Conservation (phyloP, 805 yeast genomes). For the Hanseniaspora vineae region DNA sequence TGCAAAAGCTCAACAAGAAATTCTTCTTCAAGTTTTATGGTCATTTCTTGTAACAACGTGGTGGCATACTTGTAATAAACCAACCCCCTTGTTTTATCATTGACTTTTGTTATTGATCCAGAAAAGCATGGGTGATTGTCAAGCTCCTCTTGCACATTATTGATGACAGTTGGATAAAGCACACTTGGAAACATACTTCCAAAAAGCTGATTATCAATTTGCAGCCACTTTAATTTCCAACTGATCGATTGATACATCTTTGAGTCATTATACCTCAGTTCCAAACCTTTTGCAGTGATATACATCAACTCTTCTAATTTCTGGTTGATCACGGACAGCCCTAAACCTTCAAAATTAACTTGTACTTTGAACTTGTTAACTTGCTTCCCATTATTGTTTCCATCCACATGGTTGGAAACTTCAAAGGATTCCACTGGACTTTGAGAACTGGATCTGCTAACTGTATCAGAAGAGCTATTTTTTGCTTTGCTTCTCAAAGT, state of each 20-base stretch:
- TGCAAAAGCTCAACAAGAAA: constrained; percentile 73
- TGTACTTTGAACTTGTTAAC: constrained; percentile 23
- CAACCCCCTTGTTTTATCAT: constrained; percentile 86
- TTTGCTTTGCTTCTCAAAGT: constrained; percentile 26
- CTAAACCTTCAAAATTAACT: constrained; percentile 70
- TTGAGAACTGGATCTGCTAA: not conserved
- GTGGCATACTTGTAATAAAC: constrained; percentile 87
- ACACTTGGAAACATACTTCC: constrained; percentile 84
- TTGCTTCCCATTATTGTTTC: constrained; percentile 32
- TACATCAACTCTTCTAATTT: constrained; percentile 70
- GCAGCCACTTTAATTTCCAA: constrained; percentile 84
- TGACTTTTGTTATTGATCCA: constrained; percentile 68
- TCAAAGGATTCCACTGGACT: constrained; percentile 4
- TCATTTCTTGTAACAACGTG: constrained; percentile 73
- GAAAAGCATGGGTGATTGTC: constrained; percentile 84
- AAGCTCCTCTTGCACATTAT: constrained; percentile 72
- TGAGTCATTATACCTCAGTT: constrained; percentile 68
- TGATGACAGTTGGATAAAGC: constrained; percentile 79
- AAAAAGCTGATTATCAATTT: constrained; percentile 80
- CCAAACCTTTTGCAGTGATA: constrained; percentile 70
- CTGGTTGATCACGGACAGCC: constrained; percentile 69
- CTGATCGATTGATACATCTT: constrained; percentile 72
- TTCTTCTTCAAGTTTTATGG: constrained; percentile 89
- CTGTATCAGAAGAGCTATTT: not conserved
- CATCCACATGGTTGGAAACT: constrained; percentile 27